Conservation (phyloP, 371 early-diverging fungal genomes). For the Ordospora pajunii region DNA sequence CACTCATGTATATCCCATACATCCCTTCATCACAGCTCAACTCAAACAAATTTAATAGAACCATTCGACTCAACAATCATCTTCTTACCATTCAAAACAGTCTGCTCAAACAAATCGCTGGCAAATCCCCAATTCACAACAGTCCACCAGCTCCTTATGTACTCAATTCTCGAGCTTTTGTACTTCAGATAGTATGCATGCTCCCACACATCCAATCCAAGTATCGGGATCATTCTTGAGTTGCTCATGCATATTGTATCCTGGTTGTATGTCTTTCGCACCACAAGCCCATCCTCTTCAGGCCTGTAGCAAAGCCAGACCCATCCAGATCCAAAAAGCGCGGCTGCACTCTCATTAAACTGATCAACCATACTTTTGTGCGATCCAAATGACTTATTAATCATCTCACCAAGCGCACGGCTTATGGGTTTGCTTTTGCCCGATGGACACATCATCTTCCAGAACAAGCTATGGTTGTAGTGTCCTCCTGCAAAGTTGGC, state of each 20-base stretch:
- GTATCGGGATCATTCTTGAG: slow-evolving; percentile 68
- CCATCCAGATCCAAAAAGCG: slow-evolving; percentile 91
- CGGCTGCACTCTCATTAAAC: slow-evolving; percentile 72
- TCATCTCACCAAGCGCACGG: slow-evolving; percentile 65
- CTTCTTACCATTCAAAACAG: slow-evolving; percentile 21
- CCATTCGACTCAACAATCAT: slow-evolving; percentile 63
- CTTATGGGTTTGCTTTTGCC: slow-evolving; percentile 63
- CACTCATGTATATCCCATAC: too few species aligned
- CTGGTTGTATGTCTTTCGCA: slow-evolving; percentile 82
- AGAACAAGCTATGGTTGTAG: slow-evolving; percentile 89
- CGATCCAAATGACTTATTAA: slow-evolving; percentile 74
- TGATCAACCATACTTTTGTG: slow-evolving; percentile 69
- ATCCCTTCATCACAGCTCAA: too few species aligned
- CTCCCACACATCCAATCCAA: slow-evolving; percentile 93
- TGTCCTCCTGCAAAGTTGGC: slow-evolving; percentile 92
- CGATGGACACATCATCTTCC: slow-evolving; percentile 77
- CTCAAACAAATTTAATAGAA: slow-evolving; percentile 35
- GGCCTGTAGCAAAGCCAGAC: slow-evolving; percentile 84
- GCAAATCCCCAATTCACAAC: slow-evolving; percentile 88
- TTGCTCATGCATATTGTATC: slow-evolving; percentile 67
- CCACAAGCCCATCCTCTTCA: slow-evolving; percentile 68
- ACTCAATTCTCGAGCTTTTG: slow-evolving; percentile 84
- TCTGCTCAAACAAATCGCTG: slow-evolving; percentile 39
- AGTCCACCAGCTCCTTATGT: slow-evolving; percentile 82
- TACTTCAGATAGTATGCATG: slow-evolving; percentile 93